phyloP scores from a whole-genome alignment of 257 asterid genomes.

The Lycium barbarum region DNA sequence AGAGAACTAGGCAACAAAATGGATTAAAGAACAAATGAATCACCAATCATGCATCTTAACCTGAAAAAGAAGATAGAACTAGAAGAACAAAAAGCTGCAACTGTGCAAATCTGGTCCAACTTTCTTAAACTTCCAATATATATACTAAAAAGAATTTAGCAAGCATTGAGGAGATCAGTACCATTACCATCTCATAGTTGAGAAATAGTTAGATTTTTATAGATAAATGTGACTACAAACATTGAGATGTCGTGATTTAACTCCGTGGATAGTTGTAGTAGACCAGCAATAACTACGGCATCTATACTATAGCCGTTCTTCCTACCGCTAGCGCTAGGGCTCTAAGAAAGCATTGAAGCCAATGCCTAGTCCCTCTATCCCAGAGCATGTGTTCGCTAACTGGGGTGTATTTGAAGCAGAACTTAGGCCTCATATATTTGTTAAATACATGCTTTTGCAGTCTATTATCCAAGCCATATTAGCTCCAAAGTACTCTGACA shows the following conservation, averaged over 20 bases:
- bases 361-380: background rate
- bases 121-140: background rate
- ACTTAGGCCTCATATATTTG: background rate
- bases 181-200: background rate
- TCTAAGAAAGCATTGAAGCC: conserved; percentile 18
- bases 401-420: conserved; percentile 9
- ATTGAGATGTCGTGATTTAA: background rate
- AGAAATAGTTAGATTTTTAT: background rate
- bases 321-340: conserved; percentile 13
- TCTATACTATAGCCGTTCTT: conserved; percentile 13
- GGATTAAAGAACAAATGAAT: background rate
- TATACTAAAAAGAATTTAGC: conserved; percentile 11
- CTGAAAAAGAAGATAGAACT: background rate
- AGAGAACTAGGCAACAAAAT: background rate
- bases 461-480: conserved; percentile 28
- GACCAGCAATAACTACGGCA: conserved; percentile 26
- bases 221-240: conserved; percentile 19
- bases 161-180: conserved; percentile 13
- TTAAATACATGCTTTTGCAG: background rate
- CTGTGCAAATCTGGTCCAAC: conserved; percentile 13
- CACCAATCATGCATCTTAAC: conserved; percentile 19
- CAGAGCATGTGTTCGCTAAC: background rate
- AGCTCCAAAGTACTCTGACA: conserved; percentile 9
- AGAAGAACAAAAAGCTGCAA: background rate
- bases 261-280: conserved; percentile 1